phyloP scores from a whole-genome alignment of 441 rosid species.

The Viola pubescens region DNA sequence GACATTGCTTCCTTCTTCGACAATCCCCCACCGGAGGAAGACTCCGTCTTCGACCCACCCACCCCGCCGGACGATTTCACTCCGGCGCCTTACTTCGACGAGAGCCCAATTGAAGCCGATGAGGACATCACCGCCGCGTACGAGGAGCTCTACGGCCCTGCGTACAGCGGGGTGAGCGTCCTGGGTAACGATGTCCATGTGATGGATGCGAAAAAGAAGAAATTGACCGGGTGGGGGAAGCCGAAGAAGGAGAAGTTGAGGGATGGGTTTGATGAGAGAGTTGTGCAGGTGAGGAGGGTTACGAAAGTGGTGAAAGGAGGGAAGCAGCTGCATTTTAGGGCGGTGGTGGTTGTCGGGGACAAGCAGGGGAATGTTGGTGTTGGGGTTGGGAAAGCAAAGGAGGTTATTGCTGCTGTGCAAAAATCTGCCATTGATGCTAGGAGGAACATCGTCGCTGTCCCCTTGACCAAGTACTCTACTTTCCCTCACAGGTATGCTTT shows the following conservation, averaged over 20 bases:
- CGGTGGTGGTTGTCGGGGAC: constrained; percentile 79
- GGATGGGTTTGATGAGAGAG: constrained; percentile 89
- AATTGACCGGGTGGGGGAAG: constrained; percentile 41
- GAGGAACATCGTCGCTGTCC: constrained; percentile 63
- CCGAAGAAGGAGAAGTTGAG: constrained; percentile 51
- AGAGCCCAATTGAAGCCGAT: constrained; percentile 54
- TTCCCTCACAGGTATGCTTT: constrained; percentile 68
- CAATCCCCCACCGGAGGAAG: constrained; percentile 28
- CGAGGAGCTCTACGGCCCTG: constrained; percentile 81
- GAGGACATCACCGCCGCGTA: constrained; percentile 67
- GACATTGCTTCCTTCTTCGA: constrained; percentile 49
- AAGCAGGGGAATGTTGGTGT: constrained; percentile 78
- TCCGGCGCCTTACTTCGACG: constrained; percentile 62
- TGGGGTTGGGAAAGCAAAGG: constrained; percentile 91
- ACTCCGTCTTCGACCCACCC: constrained; percentile 55
- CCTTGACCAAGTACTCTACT: constrained; percentile 84
- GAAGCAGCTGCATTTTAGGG: constrained; percentile 73
- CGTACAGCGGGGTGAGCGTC: constrained; percentile 50
- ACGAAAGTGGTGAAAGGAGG: constrained; percentile 94
- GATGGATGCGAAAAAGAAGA: constrained; percentile 61
- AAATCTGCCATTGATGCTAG: constrained; percentile 76
- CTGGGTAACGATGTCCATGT: constrained; percentile 58
- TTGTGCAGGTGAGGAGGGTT: constrained; percentile 72
- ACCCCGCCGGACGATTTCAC: constrained; percentile 50
- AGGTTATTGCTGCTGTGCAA: constrained; percentile 72